Evolutionary conservation across 2,329 filamentous ascomycete genomes (phyloP).

Genomic region (Pezicula neosporulosa): DNA sequence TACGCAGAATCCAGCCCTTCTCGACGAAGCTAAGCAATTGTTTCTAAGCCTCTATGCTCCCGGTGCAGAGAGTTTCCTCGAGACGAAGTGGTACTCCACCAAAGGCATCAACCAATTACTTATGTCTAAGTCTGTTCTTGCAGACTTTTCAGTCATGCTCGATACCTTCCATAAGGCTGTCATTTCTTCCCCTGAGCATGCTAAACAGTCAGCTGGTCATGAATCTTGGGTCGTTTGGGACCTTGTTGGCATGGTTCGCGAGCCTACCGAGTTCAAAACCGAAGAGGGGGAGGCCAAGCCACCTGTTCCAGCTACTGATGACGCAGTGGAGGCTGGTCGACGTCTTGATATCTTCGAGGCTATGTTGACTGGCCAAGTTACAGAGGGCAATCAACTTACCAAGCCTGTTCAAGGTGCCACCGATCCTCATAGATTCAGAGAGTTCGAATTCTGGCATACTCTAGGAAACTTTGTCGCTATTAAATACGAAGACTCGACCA

Average conservation of each 20-base stretch:
- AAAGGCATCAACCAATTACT: constrained; percentile 39
- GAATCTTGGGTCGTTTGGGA: constrained; percentile 60
- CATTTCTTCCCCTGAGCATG: constrained; percentile 46
- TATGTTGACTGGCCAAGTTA: constrained; percentile 68
- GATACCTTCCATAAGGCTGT: constrained; percentile 46
- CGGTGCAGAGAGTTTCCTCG: constrained; percentile 72
- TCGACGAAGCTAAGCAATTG: constrained; percentile 67
- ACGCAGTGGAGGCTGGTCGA: constrained; percentile 60
- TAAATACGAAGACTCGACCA: constrained; percentile 55
- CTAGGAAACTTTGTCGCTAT: constrained; percentile 70
- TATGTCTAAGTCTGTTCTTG: constrained; percentile 54
- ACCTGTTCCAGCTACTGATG: constrained; percentile 48
- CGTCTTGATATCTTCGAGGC: constrained; percentile 74
- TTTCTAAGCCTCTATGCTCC: constrained; percentile 75
- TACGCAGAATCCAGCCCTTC: constrained; percentile 37
- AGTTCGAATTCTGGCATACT: constrained; percentile 79
- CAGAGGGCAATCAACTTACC: constrained; percentile 56
- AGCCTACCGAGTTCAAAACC: constrained; percentile 24
- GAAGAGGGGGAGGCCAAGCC: constrained; percentile 28
- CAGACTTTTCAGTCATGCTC: constrained; percentile 65
- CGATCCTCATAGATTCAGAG: constrained; percentile 53
- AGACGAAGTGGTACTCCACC: constrained; percentile 77
- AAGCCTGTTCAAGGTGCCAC: constrained; percentile 43
- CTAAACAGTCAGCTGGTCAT: constrained; percentile 49
- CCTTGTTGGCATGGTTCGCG: constrained; percentile 42